Evolutionary conservation across 805 yeast genomes (phyloP).

Genomic region (Saccharomycopsis capsularis): DNA sequence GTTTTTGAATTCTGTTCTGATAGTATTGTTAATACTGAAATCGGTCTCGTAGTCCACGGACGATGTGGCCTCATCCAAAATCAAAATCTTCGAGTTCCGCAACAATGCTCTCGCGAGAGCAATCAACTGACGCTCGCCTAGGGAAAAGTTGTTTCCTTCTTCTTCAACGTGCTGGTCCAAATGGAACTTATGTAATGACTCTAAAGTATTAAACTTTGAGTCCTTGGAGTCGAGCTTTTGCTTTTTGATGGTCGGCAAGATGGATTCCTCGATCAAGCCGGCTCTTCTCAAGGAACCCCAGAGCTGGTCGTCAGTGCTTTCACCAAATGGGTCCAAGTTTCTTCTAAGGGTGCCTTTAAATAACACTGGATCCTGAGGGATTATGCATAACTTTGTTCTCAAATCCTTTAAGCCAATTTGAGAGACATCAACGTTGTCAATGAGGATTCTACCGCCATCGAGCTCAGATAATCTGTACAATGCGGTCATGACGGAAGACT

Average conservation of each 20-base stretch:
- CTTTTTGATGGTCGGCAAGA: constrained; percentile 26
- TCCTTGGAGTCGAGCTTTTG: constrained; percentile 28
- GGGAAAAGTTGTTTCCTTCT: constrained; percentile 57
- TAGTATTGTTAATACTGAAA: constrained; percentile 68
- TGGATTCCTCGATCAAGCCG: constrained; percentile 41
- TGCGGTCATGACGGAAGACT: constrained; percentile 67
- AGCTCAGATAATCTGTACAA: constrained; percentile 63
- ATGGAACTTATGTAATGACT: constrained; percentile 46
- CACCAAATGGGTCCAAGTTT: constrained; percentile 72
- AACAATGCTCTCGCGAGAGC: constrained; percentile 81
- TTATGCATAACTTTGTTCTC: constrained; percentile 68
- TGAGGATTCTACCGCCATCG: constrained; percentile 42
- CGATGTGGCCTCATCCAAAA: constrained; percentile 79
- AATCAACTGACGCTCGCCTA: constrained; percentile 64
- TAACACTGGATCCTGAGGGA: constrained; percentile 85
- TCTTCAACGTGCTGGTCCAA: constrained; percentile 53
- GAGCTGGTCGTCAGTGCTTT: constrained; percentile 47
- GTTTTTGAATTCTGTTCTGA: constrained; percentile 53
- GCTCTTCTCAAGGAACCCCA: constrained; percentile 67
- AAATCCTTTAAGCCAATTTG: constrained; percentile 59
- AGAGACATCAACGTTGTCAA: constrained; percentile 66
- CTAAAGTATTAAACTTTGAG: constrained; percentile 23
- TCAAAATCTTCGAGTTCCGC: constrained; percentile 64
- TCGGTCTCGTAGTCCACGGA: constrained; percentile 85
- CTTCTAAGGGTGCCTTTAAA: constrained; percentile 73